These are phyloP conservation scores for Graphiopsis chlorocephala DNA, from an alignment of 2,329 filamentous ascomycete genomes.

Conservation along the genomic window DNA sequence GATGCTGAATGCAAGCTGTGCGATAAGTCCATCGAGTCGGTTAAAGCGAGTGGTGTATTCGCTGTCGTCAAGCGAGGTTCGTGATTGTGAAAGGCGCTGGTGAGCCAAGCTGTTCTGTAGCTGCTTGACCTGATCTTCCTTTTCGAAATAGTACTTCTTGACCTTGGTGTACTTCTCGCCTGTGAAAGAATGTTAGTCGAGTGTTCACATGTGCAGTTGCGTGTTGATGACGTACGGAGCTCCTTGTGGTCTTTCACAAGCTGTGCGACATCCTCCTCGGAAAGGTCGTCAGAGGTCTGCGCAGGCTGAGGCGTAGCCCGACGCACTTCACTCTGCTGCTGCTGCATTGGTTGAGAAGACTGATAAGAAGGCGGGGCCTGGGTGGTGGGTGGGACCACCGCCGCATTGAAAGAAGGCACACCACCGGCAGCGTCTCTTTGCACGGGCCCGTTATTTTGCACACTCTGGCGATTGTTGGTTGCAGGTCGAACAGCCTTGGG, in stretches of 20 bases:
- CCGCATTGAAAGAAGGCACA: slow-evolving; percentile 44
- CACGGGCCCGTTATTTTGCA: slow-evolving; percentile 31
- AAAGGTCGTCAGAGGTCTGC: slow-evolving; percentile 42
- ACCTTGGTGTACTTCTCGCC: slow-evolving; percentile 97
- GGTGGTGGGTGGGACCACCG: slow-evolving; percentile 44
- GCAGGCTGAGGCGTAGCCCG: slow-evolving; percentile 44
- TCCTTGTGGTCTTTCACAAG: slow-evolving; percentile 51
- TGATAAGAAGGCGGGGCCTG: slow-evolving; percentile 45
- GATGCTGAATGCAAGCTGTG: slow-evolving; percentile 92
- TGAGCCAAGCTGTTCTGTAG: slow-evolving; percentile 97
- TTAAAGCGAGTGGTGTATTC: slow-evolving; percentile 89
- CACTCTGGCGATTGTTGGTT: slow-evolving; percentile 32
- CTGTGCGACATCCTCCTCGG: slow-evolving; percentile 47
- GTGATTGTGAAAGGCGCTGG: slow-evolving; percentile 89
- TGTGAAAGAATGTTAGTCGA: slow-evolving; percentile 40
- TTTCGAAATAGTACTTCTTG: slow-evolving; percentile 95
- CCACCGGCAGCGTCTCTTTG: slow-evolving; percentile 27
- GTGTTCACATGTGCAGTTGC: neutral
- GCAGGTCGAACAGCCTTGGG: slow-evolving; percentile 27
- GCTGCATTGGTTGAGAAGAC: slow-evolving; percentile 26
- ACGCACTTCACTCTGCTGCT: slow-evolving; percentile 25
- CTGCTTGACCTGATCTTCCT: slow-evolving; percentile 84
- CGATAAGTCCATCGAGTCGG: slow-evolving; percentile 87
- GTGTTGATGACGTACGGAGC: slow-evolving; percentile 40
- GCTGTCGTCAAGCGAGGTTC: slow-evolving; percentile 90